Evolutionary conservation across 1,284 basidiomycete species (phyloP), one percentile per base, ranked within the genome.

Genomic region (Marasmius fiardii): DNA sequence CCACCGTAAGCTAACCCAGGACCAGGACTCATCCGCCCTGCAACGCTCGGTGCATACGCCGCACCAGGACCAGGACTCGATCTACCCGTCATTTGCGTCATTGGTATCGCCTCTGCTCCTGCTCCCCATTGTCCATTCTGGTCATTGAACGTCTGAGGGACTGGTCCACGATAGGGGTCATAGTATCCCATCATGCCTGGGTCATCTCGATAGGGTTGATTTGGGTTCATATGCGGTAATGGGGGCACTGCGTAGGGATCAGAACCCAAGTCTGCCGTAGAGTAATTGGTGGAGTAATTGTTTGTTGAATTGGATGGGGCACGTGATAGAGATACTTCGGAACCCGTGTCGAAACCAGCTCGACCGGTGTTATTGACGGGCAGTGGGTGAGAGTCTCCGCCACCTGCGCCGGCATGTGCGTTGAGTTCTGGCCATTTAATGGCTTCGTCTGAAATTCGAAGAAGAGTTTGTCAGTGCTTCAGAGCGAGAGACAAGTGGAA

Each of bases 381-480:
- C 6, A 90, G 73, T 16, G 86, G 78, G 54, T 83, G 81, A 8
- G 76, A 74, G 50, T 84, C 84, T 35, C 61, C 67, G 2, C 67
- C 60, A 26, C 67, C 71, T 31, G 33, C 31, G 54, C 75, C 76
- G 54, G 76, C 74, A 63, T 90, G 88, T 1, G 80, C 68, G 67
- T 90, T 90, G 47, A 92, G 77, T 62, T 92, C 90, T 1, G 90
- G 90, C 90, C 90, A 92, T 71, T 92, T 92, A 71, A 92, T 92
- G 26, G 87, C 87, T 69, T 90, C 88, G 63, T 79, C 89, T 90
- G 44, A 53, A 54, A 57, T 49, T 49, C 35, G 52, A 54, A 58
- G 55, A 23, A 44, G 24, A 20, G 45, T 28, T n/a, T 10, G 45
- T 43, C 39, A 14, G 10, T 18, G 31, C n/a, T n/a, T n/a, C n/a